These are phyloP conservation scores for Chaetomiaceae sp. DNA, from an alignment of 2,329 filamentous ascomycete genomes.

Conservation along the genomic window DNA sequence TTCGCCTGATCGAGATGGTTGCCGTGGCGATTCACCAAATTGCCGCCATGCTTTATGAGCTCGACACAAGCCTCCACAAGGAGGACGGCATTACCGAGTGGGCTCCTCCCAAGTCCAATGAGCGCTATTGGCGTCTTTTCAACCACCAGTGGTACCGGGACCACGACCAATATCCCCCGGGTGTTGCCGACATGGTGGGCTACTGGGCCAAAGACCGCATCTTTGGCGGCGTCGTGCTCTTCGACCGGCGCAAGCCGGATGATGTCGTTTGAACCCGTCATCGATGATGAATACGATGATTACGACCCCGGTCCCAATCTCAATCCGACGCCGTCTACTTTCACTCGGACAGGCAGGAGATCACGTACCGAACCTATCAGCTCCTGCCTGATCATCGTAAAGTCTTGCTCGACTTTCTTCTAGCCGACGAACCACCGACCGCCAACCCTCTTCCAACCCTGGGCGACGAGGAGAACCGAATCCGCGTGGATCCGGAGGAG, in stretches of 20 bases:
- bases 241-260: conserved; percentile 15
- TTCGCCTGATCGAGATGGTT: conserved; percentile 20
- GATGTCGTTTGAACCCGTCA: no score
- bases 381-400: conserved; percentile 23
- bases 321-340: conserved; percentile 22
- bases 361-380: conserved; percentile 24
- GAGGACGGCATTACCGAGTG: conserved; percentile 10
- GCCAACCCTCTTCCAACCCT: conserved; percentile 19
- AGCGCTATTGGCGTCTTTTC: conserved; percentile 11
- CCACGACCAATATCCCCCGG: conserved; percentile 20
- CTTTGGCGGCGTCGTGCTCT: conserved; percentile 22
- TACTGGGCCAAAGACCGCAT: conserved; percentile 25
- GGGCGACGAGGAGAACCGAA: conserved; percentile 17
- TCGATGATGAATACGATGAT: no score
- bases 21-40: conserved; percentile 21
- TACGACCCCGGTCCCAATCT: no score
- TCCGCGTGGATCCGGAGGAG: conserved; percentile 26
- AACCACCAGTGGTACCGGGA: conserved; percentile 15
- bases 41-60: conserved; percentile 13
- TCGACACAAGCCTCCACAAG: conserved; percentile 10
- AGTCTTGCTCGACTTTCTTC: conserved; percentile 21
- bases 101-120: conserved; percentile 1
- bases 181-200: conserved; percentile 22
- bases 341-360: conserved; percentile 13
- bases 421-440: conserved; percentile 4